A percentile compares a stretch with the other conserved stretches of the same genome.
These are phyloP conservation scores for Rhodosporidiobolus sp. DNA, from an alignment of 768 basidiomycete genomes.

Conservation along the genomic window DNA sequence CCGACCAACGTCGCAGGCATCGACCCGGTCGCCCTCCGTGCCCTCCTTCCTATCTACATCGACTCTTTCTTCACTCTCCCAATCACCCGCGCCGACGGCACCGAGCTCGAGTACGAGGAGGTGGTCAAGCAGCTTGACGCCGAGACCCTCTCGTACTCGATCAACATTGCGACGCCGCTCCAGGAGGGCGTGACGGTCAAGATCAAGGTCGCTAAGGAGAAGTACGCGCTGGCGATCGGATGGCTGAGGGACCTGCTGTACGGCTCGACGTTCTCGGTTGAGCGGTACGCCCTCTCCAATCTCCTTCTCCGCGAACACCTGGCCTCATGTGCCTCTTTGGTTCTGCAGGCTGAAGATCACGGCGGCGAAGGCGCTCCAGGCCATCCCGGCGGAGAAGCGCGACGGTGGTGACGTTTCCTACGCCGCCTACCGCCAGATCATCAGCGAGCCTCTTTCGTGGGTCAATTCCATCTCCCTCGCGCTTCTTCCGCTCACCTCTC, in stretches of 20 bases:
- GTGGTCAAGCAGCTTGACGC: conserved; percentile 86
- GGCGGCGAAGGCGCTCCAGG: conserved; percentile 82
- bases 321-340: conserved; percentile 1
- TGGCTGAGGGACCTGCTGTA: conserved; percentile 84
- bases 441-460: conserved; percentile 67
- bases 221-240: conserved; percentile 74
- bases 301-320: conserved; percentile 19
- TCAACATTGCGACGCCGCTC: conserved; percentile 65
- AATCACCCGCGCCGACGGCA: conserved; percentile 66
- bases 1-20: conserved; percentile 66
- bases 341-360: conserved; percentile 68
- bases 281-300: conserved; percentile 61
- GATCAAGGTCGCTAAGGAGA: conserved; percentile 76
- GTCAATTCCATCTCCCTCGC: conserved; percentile 45
- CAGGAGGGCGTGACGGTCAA: conserved; percentile 69
- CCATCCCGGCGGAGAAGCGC: conserved; percentile 84
- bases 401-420: conserved; percentile 75
- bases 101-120: conserved; percentile 73
- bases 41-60: conserved; percentile 72
- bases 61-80: conserved; percentile 85
- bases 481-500: not conserved
- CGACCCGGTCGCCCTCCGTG: conserved; percentile 56
- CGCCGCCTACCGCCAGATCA: conserved; percentile 64
- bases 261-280: conserved; percentile 69
- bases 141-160: conserved; percentile 83